Evolutionary conservation across 148 eudicot species (phyloP), one percentile per base, ranked within the genome.

Genomic region (Dysphania ambrosioides): DNA sequence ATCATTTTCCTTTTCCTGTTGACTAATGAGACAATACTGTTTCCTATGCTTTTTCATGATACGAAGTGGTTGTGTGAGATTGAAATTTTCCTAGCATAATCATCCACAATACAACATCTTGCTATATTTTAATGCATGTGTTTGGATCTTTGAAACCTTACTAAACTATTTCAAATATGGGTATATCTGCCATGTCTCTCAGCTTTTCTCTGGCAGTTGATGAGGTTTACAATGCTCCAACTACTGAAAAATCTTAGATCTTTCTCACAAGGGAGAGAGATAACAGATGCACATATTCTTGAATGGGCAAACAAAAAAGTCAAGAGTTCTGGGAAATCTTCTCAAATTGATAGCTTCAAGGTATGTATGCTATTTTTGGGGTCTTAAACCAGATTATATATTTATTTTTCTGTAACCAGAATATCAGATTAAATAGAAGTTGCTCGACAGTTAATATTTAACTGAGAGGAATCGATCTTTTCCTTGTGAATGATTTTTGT

Each of bases 181-280:
- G n/a, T n/a, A n/a, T n/a, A n/a, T n/a, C n/a, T n/a, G n/a, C n/a
- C n/a, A n/a, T 72, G 32, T 56, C 15, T 47, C 38, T 70, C 94
- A 93, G 98, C 98, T 64, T 91, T 91, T 70, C 83, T 93, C 26
- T 91, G 98, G 98, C 97, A 93, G 80, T 79, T 93, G 82, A 93
- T 93, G 98, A 88, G 97, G 81, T 93, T 91, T 83, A 72, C 79
- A n/a, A 89, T 93, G 97, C 91, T 93, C 72, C 89, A 88, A 87
- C 86, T 93, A 8, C 85, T 93, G 77, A 88, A 78, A 82, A 91
- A 93, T 81, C 79, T 93, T 80, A 91, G 91, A 82, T 86, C 91
- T 5, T 87, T 73, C 77, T 83, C 92, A 41, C 93, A 87, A 73
- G 98, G 97, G 65, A 93, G 81, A 79, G 98, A 93, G 86, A 89